phyloP scores from a whole-genome alignment of 1,284 basidiomycete species.

The Taiwanofungus camphoratus region DNA sequence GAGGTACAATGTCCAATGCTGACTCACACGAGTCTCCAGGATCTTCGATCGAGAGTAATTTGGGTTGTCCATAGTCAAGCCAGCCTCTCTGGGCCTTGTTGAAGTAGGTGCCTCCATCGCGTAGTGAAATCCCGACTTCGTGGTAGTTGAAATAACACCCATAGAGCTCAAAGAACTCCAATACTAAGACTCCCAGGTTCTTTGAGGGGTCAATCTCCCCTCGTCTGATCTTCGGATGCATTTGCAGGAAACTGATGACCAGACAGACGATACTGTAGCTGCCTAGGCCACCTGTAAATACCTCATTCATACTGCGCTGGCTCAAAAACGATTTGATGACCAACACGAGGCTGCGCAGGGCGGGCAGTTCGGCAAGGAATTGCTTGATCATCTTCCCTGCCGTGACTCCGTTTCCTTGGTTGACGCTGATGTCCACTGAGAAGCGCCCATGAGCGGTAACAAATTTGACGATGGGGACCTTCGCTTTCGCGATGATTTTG shows the following conservation, averaged over 20 bases:
- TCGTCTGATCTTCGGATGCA: constrained; percentile 91
- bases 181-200: constrained; percentile 87
- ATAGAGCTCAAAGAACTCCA: constrained; percentile 98
- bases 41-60: constrained; percentile 86
- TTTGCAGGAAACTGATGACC: constrained; percentile 90
- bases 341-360: constrained; percentile 77
- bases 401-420: constrained; percentile 80
- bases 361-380: constrained; percentile 72
- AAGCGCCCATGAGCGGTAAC: constrained; percentile 73
- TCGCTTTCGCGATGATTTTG: constrained; percentile 84
- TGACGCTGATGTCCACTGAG: constrained; percentile 87
- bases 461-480: constrained; percentile 94
- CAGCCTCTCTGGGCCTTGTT: constrained; percentile 78
- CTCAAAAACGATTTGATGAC: constrained; percentile 88
- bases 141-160: constrained; percentile 90
- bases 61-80: constrained; percentile 55
- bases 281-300: constrained; percentile 91
- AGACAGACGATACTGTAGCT: constrained; percentile 94
- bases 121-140: constrained; percentile 85
- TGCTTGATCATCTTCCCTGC: constrained; percentile 80
- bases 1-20: constrained; percentile 5
- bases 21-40: constrained; percentile 84
- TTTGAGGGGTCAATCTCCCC: constrained; percentile 82
- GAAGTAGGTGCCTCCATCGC: constrained; percentile 82
- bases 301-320: constrained; percentile 94